A percentile compares a stretch with the other conserved stretches of the same genome.
phyloP scores from a whole-genome alignment of 1,284 basidiomycete species.

The Cryptococcus depauperatus region DNA sequence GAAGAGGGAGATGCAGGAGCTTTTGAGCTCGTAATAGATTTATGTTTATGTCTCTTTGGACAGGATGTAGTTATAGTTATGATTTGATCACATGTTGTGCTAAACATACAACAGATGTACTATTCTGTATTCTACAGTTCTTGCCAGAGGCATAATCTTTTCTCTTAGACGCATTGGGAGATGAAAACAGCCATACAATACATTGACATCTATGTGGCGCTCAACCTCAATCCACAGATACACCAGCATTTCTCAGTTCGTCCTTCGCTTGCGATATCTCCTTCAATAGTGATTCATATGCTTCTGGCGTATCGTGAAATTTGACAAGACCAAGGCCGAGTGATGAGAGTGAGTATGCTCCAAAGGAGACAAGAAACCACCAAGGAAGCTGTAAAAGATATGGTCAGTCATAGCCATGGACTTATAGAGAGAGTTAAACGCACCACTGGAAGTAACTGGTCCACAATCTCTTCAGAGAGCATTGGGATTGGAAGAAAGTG shows the following conservation, averaged over 20 bases:
- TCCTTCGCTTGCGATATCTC: conserved; percentile 61
- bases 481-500: conserved; percentile 54
- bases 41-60: not conserved
- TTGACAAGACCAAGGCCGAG: conserved; percentile 63
- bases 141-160: too few relatives aligned
- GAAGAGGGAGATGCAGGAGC: conserved; percentile 71
- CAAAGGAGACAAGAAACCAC: conserved; percentile 67
- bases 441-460: conserved; percentile 57
- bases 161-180: too few relatives aligned
- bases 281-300: conserved; percentile 59
- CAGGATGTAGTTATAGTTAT: too few relatives aligned
- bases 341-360: conserved; percentile 63
- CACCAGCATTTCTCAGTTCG: conserved; percentile 58
- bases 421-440: conserved; percentile 16
- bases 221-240: conserved; percentile 56
- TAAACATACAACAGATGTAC: too few relatives aligned
- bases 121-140: too few relatives aligned
- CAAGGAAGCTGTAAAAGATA: conserved; percentile 55
- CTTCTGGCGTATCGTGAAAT: conserved; percentile 65
- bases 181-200: too few relatives aligned
- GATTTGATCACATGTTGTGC: too few relatives aligned
- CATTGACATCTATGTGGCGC: too few relatives aligned
- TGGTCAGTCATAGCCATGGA: not conserved
- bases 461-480: conserved; percentile 47
- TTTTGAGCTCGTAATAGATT: conserved; percentile 57